A percentile compares a stretch with the other conserved stretches of the same genome.
phyloP scores from a whole-genome alignment of 768 basidiomycete genomes.

The Phanerodontia chrysosporium region DNA sequence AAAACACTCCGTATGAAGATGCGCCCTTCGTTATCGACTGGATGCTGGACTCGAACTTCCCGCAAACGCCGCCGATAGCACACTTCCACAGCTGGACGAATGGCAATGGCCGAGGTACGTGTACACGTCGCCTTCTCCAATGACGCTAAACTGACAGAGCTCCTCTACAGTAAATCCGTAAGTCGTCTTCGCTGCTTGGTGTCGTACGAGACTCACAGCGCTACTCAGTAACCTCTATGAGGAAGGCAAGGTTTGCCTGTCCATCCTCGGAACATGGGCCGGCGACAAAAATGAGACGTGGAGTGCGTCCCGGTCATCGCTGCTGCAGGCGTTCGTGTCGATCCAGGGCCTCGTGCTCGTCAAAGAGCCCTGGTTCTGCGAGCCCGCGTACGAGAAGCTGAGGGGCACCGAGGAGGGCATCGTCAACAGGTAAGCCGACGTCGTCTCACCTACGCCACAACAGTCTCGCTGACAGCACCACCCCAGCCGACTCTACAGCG shows the following conservation, averaged over 20 bases:
- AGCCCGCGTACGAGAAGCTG: constrained; percentile 91
- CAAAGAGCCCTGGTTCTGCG: constrained; percentile 91
- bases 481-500: constrained; percentile 83
- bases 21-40: constrained; percentile 95
- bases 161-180: constrained; percentile 65
- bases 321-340: constrained; percentile 89
- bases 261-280: constrained; percentile 88
- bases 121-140: not conserved
- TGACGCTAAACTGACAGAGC: not conserved
- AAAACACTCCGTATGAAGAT: constrained; percentile 93
- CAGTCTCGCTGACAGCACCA: constrained; percentile 1
- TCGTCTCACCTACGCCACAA: too few species aligned
- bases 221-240: constrained; percentile 78
- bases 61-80: constrained; percentile 76
- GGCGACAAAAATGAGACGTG: constrained; percentile 87
- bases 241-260: constrained; percentile 92
- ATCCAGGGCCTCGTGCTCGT: constrained; percentile 93
- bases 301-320: constrained; percentile 78
- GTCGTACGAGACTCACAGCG: not conserved
- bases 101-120: constrained; percentile 80
- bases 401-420: constrained; percentile 87
- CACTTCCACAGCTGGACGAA: constrained; percentile 94
- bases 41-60: constrained; percentile 84
- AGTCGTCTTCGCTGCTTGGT: constrained; percentile 26
- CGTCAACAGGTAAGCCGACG: constrained; percentile 63